Evolutionary conservation across 345 rosid species (phyloP), one percentile per base, ranked within the genome.

Genomic region (Sonneratia alba): DNA sequence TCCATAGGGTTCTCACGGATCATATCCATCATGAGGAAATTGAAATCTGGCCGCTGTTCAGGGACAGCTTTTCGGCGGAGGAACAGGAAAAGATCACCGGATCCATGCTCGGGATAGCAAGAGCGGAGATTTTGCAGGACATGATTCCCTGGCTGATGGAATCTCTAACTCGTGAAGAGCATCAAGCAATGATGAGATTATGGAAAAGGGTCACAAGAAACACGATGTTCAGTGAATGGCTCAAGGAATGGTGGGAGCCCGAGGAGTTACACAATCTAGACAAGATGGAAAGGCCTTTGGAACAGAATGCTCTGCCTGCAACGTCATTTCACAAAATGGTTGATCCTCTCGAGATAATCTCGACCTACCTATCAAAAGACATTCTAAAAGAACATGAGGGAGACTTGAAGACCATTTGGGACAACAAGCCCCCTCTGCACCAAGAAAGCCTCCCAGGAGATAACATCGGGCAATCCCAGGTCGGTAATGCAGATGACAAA

Each of bases 211-310:
- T 89, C 66, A 81, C 98, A 6, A 93, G 84, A 75, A 83, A 86
- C 74, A 93, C 96, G 38, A 89, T 83, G 89, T 93, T 93, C 79
- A 82, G 76, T 2, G 91, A 91, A 71, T 93, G 98, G 97, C 72
- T 93, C 74, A 77, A 76, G 76, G 97, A 93, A 81, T 91, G 97
- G 97, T 87, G 87, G 86, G 88, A 85, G 48, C 88, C 87, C n/a
- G 72, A 86, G 66, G 66, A 67, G 22, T 27, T 1, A 1, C 56
- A 85, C 71, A 61, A 67, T 45, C 66, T 67, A 57, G 71, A 75
- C 45, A 83, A 71, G 67, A 80, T 74, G 62, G 74, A 27, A 36
- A 72, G 71, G 22, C 45, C 70, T 21, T 36, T 18, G 70, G 76
- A 86, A 76, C 70, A 72, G 36, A 79, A 77, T 75, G 69, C 27